Evolutionary conservation across 176 grass and related monocot species (phyloP), one percentile per base, ranked within the genome.

Genomic region (Carex kokanica): DNA sequence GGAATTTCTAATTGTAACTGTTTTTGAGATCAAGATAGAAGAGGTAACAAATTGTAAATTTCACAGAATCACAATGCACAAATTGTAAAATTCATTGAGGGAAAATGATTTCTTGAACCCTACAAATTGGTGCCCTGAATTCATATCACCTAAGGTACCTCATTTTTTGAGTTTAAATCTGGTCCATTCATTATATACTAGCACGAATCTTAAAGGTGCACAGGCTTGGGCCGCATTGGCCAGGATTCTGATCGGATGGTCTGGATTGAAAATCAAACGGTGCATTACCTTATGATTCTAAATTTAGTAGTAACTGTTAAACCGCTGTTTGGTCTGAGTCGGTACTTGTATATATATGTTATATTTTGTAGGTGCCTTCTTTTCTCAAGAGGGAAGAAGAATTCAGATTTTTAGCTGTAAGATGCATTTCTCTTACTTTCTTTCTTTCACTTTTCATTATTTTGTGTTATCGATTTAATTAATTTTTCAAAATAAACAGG

Each of bases 341-440:
- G 80, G 16, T 88, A 60, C 87, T 54, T 41, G 57, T 10, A 60
- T 38, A 66, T 67, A 38, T 38, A 60, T 68, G 17, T 31, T 80
- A 64, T 72, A 55, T 64, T 85, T 74, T 66, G 1, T 80, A 95
- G 96, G 86, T 99, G 68, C 91, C 93, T 61, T 84, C 93, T 78
- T 99, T 99, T 80, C 90, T 99, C 6, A 88, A 99, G 88, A 93
- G 96, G 81, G 96, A 99, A 79, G 78, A 86, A 4, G 96, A 99
- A 54, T 99, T 99, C 79, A 93, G 89, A 79, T 99, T 95, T 85
- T 87, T 99, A 86, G 84, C 88, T 60, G 96, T 99, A 77, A 79
- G 90, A 87, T 67, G 2, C 29, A 83, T 5, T 64, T 56, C 27
- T 47, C 36, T 60, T 74, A 14, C 5, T 16, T 85, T 85, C 52